Conservation (phyloP, 331 rosid genomes). For the Dryas integrifolia region DNA sequence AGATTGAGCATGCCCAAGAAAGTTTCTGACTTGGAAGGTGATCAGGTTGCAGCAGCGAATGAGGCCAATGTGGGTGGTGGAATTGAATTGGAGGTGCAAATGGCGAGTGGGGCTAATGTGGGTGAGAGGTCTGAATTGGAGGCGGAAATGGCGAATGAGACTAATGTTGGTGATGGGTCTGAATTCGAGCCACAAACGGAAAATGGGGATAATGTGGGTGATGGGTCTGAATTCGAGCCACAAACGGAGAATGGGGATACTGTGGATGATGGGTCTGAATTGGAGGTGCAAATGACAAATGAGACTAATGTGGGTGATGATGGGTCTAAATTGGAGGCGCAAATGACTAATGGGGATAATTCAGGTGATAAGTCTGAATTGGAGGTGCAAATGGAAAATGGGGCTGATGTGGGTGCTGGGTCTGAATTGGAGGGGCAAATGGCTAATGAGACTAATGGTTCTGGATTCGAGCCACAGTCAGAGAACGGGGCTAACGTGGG, state of each 20-base stretch:
- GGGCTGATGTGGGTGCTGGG: neutral
- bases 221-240: neutral
- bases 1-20: slow-evolving; percentile 16
- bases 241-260: neutral
- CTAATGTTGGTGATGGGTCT: neutral
- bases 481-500: neutral
- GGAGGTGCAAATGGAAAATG: neutral
- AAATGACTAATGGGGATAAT: neutral
- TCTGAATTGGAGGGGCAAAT: neutral
- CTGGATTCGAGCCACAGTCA: neutral
- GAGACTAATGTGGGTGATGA: neutral
- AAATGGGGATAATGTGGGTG: neutral
- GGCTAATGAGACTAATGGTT: neutral
- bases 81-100: neutral
- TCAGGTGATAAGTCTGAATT: neutral
- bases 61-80: neutral
- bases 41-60: neutral
- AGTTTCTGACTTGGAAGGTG: slow-evolving; percentile 4
- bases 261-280: neutral
- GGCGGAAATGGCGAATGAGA: neutral
- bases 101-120: neutral
- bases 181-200: neutral
- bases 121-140: neutral
- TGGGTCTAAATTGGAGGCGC: neutral
- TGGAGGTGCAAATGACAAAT: neutral